These are phyloP conservation scores for Aegilops tauschii DNA, from an alignment of 176 grass and related monocot species.

Conservation along the genomic window DNA sequence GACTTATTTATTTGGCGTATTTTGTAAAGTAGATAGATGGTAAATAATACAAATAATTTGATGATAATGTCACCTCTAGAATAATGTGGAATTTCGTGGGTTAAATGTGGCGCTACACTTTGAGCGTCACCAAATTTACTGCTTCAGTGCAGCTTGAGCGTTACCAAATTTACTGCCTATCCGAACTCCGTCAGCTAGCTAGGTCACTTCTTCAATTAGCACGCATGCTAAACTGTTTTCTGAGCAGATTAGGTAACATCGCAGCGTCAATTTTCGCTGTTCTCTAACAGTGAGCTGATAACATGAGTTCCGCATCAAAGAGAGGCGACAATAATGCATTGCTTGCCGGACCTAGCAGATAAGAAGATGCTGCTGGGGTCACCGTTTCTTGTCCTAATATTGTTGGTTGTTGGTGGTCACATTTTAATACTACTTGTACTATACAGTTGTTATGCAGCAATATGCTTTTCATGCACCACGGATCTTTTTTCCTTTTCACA, in stretches of 20 bases:
- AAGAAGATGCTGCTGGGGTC: not conserved
- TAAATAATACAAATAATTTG: no score
- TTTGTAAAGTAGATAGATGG: no score
- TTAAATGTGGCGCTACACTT: no score
- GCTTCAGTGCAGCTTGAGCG: no score
- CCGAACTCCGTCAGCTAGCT: no score
- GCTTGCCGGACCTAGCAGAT: not conserved
- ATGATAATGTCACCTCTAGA: no score
- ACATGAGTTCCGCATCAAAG: not conserved
- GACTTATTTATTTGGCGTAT: not conserved
- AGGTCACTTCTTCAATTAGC: no score
- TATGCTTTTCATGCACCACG: not conserved
- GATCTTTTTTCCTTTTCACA: not conserved
- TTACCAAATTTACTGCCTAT: no score
- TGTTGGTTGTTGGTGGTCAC: not conserved
- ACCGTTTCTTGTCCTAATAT: not conserved
- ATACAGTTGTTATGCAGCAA: not conserved
- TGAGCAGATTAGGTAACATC: not conserved
- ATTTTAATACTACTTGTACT: not conserved
- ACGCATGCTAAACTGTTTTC: not conserved
- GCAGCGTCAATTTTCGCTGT: not conserved
- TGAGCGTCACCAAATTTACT: no score
- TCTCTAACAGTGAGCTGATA: not conserved
- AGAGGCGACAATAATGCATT: not conserved
- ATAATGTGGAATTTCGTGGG: no score